phyloP scores from a whole-genome alignment of 371 early-diverging fungal species.

The Mortierella sp. region DNA sequence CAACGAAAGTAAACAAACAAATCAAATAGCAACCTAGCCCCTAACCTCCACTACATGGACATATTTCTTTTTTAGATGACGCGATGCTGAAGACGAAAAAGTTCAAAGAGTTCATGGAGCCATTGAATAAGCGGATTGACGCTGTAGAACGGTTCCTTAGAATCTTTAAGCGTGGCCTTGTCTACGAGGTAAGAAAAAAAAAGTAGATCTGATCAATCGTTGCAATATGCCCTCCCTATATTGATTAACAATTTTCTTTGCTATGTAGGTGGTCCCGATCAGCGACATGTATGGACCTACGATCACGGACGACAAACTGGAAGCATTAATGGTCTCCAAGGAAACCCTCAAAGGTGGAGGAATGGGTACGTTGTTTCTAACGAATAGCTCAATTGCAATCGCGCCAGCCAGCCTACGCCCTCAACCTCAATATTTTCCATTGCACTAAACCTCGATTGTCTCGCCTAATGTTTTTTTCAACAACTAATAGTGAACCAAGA shows the following conservation, averaged over 20 bases:
- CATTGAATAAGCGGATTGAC: slow-evolving; percentile 74
- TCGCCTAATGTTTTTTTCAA: no score
- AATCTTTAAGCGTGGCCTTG: slow-evolving; percentile 64
- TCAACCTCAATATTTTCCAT: not conserved
- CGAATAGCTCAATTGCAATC: not conserved
- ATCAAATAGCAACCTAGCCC: not conserved
- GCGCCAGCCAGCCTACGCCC: not conserved
- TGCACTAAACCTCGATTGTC: not conserved
- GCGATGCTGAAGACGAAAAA: slow-evolving; percentile 81
- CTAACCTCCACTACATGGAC: not conserved
- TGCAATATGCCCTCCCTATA: not conserved
- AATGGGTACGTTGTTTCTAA: slow-evolving; percentile 63
- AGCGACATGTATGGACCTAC: slow-evolving; percentile 94
- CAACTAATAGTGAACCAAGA: slow-evolving; percentile 70
- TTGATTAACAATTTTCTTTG: no score
- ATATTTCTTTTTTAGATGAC: slow-evolving; percentile 60
- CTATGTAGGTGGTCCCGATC: slow-evolving; percentile 76
- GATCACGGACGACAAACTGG: slow-evolving; percentile 77
- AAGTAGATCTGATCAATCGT: not conserved
- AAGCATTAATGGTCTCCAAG: slow-evolving; percentile 89
- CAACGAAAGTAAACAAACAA: not conserved
- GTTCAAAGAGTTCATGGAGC: slow-evolving; percentile 77
- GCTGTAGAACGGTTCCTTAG: slow-evolving; percentile 74
- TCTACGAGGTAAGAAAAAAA: slow-evolving; percentile 55
- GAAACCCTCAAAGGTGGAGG: slow-evolving; percentile 89